A percentile compares a stretch with the other conserved stretches of the same genome.
Evolutionary conservation across 2,329 filamentous ascomycete species (phyloP).

Genomic region (Botrytis medusae): DNA sequence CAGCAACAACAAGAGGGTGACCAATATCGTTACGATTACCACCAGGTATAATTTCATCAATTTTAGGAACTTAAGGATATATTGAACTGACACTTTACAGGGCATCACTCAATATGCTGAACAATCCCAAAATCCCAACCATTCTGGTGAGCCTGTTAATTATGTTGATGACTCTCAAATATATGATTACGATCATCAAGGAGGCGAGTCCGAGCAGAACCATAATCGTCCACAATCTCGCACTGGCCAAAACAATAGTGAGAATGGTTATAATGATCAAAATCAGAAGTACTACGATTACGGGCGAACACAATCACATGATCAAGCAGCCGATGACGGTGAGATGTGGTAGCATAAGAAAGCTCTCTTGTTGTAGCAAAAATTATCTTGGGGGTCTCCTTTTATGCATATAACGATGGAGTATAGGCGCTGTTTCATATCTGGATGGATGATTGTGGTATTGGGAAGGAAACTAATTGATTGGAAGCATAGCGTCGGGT

Average conservation of each 20-base stretch:
- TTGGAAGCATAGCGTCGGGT: conserved; percentile 40
- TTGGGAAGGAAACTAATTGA: conserved; percentile 29
- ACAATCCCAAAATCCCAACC: conserved; percentile 36
- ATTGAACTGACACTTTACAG: conserved; percentile 31
- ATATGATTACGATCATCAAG: conserved; percentile 50
- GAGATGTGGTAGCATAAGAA: conserved; percentile 39
- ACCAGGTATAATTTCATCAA: conserved; percentile 35
- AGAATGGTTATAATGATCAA: conserved; percentile 35
- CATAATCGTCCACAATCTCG: conserved; percentile 40
- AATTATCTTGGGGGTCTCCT: conserved; percentile 17
- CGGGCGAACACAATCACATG: conserved; percentile 27
- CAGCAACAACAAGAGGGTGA: conserved; percentile 40
- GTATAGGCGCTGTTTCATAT: conserved; percentile 35
- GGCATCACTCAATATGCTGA: conserved; percentile 42
- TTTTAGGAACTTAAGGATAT: not conserved
- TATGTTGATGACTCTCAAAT: conserved; percentile 51
- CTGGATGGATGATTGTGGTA: conserved; percentile 26
- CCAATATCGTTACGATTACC: conserved; percentile 42
- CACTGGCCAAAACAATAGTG: conserved; percentile 37
- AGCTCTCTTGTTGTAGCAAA: conserved; percentile 12
- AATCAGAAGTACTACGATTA: conserved; percentile 38
- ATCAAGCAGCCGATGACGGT: conserved; percentile 33
- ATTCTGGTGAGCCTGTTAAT: conserved; percentile 41
- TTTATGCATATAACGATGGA: conserved; percentile 40
- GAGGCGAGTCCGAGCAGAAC: conserved; percentile 39